These are phyloP conservation scores for Cordyceps javanica DNA, from an alignment of 2,329 filamentous ascomycete species.

Conservation along the genomic window DNA sequence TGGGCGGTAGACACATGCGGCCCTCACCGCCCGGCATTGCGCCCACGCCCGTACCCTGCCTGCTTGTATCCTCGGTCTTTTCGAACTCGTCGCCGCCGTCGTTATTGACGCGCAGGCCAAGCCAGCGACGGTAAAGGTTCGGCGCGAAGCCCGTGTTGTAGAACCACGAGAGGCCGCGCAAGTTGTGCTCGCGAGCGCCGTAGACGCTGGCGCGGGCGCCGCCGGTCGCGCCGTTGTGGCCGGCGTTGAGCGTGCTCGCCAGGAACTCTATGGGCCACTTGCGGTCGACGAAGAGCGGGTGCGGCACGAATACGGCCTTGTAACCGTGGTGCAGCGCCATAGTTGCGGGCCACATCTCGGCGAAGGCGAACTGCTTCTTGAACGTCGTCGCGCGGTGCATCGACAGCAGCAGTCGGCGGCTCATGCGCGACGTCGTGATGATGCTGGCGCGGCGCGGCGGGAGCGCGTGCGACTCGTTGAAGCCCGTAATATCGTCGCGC, in stretches of 20 bases:
- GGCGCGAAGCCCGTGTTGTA: constrained; percentile 79
- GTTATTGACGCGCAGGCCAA: constrained; percentile 74
- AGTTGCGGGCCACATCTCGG: constrained; percentile 93
- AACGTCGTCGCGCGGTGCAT: constrained; percentile 90
- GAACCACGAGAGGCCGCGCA: constrained; percentile 83
- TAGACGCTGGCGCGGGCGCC: constrained; percentile 67
- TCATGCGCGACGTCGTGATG: constrained; percentile 82
- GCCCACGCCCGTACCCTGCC: constrained; percentile 41
- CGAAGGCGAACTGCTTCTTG: constrained; percentile 84
- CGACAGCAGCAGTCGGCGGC: constrained; percentile 66
- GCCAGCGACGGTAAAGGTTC: constrained; percentile 78
- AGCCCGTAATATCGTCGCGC: constrained; percentile 76
- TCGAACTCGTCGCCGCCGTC: constrained; percentile 75
- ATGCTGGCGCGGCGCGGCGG: constrained; percentile 76
- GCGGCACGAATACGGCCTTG: constrained; percentile 87
- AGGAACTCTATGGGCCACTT: constrained; percentile 77
- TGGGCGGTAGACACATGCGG: constrained; percentile 84
- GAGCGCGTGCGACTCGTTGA: constrained; percentile 56
- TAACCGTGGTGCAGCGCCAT: constrained; percentile 84
- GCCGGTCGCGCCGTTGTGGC: constrained; percentile 67
- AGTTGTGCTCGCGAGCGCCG: constrained; percentile 83
- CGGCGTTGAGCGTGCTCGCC: constrained; percentile 73
- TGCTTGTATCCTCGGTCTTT: constrained; percentile 46
- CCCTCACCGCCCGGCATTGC: constrained; percentile 65
- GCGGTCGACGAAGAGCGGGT: constrained; percentile 82